phyloP scores from a whole-genome alignment of 2,329 filamentous ascomycete species.

The Calonectria multiphialidica region DNA sequence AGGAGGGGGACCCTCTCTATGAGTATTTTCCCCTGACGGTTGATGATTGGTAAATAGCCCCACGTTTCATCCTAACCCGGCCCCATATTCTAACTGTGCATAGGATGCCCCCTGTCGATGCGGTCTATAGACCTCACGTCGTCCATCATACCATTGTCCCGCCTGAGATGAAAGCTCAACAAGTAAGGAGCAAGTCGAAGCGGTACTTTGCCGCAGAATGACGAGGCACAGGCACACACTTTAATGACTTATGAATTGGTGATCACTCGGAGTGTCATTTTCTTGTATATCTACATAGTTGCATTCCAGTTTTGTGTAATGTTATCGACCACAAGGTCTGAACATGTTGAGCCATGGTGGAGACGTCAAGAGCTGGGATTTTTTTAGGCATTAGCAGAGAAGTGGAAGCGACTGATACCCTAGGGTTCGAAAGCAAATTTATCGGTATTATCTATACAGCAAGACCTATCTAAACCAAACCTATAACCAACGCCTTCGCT shows the following conservation, averaged over 20 bases:
- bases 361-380: slow-evolving; percentile 16
- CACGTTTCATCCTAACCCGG: slow-evolving; percentile 12
- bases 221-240: slow-evolving; percentile 1
- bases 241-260: slow-evolving; percentile 40
- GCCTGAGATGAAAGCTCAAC: slow-evolving; percentile 77
- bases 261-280: slow-evolving; percentile 21
- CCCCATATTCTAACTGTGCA: slow-evolving; percentile 27
- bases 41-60: slow-evolving; percentile 78
- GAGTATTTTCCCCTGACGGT: slow-evolving; percentile 94
- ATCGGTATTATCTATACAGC: background rate
- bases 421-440: slow-evolving; percentile 30
- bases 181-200: slow-evolving; percentile 75
- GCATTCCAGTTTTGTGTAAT: slow-evolving; percentile 21
- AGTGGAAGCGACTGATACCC: slow-evolving; percentile 31
- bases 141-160: slow-evolving; percentile 87
- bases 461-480: background rate
- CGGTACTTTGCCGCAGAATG: slow-evolving; percentile 78
- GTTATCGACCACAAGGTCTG: background rate
- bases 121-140: slow-evolving; percentile 90
- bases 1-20: slow-evolving; percentile 87
- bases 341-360: background rate
- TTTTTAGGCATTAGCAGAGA: slow-evolving; percentile 24
- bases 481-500: background rate
- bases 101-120: slow-evolving; percentile 88
- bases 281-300: slow-evolving; percentile 30